phyloP scores from a whole-genome alignment of 345 rosid genomes.

The Citrus glauca region DNA sequence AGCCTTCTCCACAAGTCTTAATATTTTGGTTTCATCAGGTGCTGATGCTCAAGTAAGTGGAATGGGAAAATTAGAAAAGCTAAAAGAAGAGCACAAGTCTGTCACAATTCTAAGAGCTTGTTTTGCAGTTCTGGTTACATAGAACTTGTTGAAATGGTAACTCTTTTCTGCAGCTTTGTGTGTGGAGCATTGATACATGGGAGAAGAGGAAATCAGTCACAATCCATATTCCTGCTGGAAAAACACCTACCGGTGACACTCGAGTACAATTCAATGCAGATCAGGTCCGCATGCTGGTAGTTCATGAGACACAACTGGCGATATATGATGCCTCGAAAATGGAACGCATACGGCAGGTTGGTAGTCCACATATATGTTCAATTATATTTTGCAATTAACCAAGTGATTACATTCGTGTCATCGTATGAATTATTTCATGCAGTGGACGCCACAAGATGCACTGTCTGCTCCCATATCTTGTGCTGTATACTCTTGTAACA shows the following conservation, averaged over 20 bases:
- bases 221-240: slow-evolving; percentile 66
- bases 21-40: slow-evolving; percentile 83
- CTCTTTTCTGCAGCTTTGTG: slow-evolving; percentile 44
- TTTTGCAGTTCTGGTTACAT: not conserved
- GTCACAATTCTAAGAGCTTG: not conserved
- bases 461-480: slow-evolving; percentile 66
- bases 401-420: not conserved
- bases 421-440: slow-evolving; percentile 16
- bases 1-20: slow-evolving; percentile 74
- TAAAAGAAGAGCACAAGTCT: not conserved
- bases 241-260: slow-evolving; percentile 62
- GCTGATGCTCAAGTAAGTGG: slow-evolving; percentile 87
- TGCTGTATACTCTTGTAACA: slow-evolving; percentile 75
- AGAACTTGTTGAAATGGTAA: not conserved
- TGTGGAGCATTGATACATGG: slow-evolving; percentile 91
- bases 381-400: not conserved
- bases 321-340: slow-evolving; percentile 80
- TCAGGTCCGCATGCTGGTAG: slow-evolving; percentile 67
- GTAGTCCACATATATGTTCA: not conserved
- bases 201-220: slow-evolving; percentile 67
- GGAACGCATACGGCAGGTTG: slow-evolving; percentile 71
- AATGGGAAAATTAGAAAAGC: not conserved
- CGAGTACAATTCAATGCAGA: slow-evolving; percentile 77
- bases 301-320: slow-evolving; percentile 81
- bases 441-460: slow-evolving; percentile 82